Evolutionary conservation across 2,329 filamentous ascomycete species (phyloP), one percentile per base, ranked within the genome.

Genomic region (Sporothrix protearum): DNA sequence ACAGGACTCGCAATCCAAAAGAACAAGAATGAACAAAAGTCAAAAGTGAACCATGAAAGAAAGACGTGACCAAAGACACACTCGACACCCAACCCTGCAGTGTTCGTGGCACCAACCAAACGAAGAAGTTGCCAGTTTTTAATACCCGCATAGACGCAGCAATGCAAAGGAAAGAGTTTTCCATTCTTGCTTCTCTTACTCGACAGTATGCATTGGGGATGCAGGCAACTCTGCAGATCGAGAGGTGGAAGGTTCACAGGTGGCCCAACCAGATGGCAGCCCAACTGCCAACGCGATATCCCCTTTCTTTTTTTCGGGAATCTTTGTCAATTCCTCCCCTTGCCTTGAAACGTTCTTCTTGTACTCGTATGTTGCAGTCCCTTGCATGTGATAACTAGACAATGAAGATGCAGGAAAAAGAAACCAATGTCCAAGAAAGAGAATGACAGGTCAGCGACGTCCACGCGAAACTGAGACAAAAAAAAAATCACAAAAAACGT

Each of bases 81-180:
- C 16, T 39, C 16, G 33, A 61, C 19, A 61, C 57, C 57, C 57
- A 61, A 42, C 57, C 39, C 42, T 66, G 61, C 42, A 47, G 28
- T 67, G 63, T 36, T 67, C 63, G 63, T 67, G 63, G 63, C 63
- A 67, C 63, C 63, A 67, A 67, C 63, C 63, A 67, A 67, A 51
- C 63, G 45, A 45, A 67, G 63, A 63, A 63, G 33, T 25, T 39
- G n/a, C 57, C 33, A 63, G 33, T 19, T 57, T 22, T n/a, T n/a
- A n/a, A n/a, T 45, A 45, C 42, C 25, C 61, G 39, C 61, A 47
- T 47, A 47, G 42, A 47, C 42, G 42, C 42, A 47, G 42, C 16
- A 22, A 28, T 53, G 49, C 22, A 25, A 22, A 22, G 42, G 19
- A 14, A 8, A 47, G 42, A 47, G 42, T 47, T 47, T 53, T 53